Evolutionary conservation across 2,329 filamentous ascomycete species (phyloP), one percentile per base, ranked within the genome.

Genomic region (Cordyceps cateniannulata): DNA sequence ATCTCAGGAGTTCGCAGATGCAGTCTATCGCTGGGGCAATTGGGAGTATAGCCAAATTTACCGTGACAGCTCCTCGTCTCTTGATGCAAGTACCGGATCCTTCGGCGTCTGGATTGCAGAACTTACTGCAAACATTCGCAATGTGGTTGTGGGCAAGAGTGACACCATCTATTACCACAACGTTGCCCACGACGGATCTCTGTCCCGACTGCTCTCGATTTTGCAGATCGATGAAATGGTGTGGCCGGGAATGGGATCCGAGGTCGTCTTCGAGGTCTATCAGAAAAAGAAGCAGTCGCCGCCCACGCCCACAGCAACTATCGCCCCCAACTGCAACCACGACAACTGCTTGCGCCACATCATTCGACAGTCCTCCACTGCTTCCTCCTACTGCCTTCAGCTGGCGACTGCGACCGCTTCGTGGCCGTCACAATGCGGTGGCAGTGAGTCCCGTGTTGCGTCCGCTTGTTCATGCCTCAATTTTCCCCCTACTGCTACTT

Each of bases 21-120:
- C 81, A 1, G 89, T 93, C 8, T 93, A 91, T 71, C 82, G 90
- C 8, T 72, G 93, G 0, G 90, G 90, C 0, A 81, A 92, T 66
- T 93, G 89, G 79, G 91, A 95, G 72, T 95, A 95, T 75, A 86
- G 82, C 16, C 88, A 87, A 68, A 83, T 91, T 59, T 91, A 91
- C 73, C 88, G 91, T 59, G 88, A 89, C 66, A 77, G 84, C 0
- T 75, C 80, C 0, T 71, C 79, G 18, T 87, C 86, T 1, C 79
- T 96, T 0, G 77, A 78, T 0, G 86, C 87, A 0, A 85, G 85
- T 40, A 77, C 78, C 0, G 80, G 80, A 0, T 82, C 81, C 2
- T 88, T 85, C 65, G 90, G 90, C 5, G 85, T 93, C 4, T 95
- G 85, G 83, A 70, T 91, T 18, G 88, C 86, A 0, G 89, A 93